Evolutionary conservation across 305 asterid genomes (phyloP).

Genomic region (Lippia alba): DNA sequence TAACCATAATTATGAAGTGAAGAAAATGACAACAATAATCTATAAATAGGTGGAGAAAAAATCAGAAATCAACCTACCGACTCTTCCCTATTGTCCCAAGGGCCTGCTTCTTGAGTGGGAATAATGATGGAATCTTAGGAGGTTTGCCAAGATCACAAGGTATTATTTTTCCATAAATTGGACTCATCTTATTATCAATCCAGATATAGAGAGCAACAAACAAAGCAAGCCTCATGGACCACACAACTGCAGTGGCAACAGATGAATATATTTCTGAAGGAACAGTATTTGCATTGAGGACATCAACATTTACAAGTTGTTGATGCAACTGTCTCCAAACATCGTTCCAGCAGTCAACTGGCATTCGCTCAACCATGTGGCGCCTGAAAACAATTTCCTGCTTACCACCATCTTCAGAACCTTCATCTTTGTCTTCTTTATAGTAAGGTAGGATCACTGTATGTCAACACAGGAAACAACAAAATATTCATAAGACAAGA

Average conservation of each 20-base stretch:
- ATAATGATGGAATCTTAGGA: constrained; percentile 54
- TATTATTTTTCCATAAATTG: constrained; percentile 83
- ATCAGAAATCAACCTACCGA: constrained; percentile 59
- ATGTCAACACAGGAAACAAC: constrained; percentile 35
- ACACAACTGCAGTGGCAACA: constrained; percentile 88
- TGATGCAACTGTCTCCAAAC: constrained; percentile 96
- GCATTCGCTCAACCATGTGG: constrained; percentile 90
- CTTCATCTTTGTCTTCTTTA: constrained; percentile 62
- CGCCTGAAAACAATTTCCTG: constrained; percentile 77
- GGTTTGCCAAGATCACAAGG: constrained; percentile 94
- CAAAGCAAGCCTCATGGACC: constrained; percentile 98
- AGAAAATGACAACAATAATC: constrained; percentile 11
- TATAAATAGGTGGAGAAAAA: constrained; percentile 16
- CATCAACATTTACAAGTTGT: constrained; percentile 93
- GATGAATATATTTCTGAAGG: constrained; percentile 81
- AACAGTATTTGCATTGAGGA: constrained; percentile 69
- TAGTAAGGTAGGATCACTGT: constrained; percentile 89
- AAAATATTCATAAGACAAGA: constrained; percentile 13
- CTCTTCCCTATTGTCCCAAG: constrained; percentile 98
- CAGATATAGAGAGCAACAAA: constrained; percentile 77
- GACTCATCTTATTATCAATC: constrained; percentile 87
- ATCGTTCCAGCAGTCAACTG: constrained; percentile 96
- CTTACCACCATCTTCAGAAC: constrained; percentile 47
- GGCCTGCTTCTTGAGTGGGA: constrained; percentile 63
- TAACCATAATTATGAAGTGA: constrained; percentile 1